Conservation (phyloP, 331 rosid species). For the Quercus phellos region DNA sequence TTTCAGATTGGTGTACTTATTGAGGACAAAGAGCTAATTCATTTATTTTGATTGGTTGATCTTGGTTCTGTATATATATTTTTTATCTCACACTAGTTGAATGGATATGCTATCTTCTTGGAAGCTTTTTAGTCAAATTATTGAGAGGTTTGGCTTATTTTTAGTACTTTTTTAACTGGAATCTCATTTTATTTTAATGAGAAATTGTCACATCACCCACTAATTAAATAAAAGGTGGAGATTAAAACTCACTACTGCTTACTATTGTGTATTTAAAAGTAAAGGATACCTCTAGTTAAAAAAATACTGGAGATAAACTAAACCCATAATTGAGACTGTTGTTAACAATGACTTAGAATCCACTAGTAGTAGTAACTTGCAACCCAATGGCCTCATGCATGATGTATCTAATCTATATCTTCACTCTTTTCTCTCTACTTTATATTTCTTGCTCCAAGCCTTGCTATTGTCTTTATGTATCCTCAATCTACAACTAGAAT, state of each 20-base stretch:
- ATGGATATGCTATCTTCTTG: too few species aligned
- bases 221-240: too few species aligned
- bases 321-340: constrained; percentile 23
- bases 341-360: neutral
- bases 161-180: too few species aligned
- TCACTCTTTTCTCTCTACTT: neutral
- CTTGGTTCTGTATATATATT: constrained; percentile 40
- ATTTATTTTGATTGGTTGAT: constrained; percentile 83
- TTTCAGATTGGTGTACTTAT: constrained; percentile 74
- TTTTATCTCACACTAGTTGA: neutral
- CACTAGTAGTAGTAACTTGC: neutral
- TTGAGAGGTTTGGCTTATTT: constrained; percentile 19
- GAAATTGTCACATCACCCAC: too few species aligned
- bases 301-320: too few species aligned
- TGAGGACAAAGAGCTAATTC: constrained; percentile 70
- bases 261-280: too few species aligned
- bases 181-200: too few species aligned
- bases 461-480: neutral
- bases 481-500: neutral
- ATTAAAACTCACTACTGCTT: too few species aligned
- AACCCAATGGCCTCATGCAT: neutral
- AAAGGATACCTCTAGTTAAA: too few species aligned
- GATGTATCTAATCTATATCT: too few species aligned
- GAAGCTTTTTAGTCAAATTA: constrained; percentile 30
- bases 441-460: neutral